Percentiles rank a stretch among this genome's conserved stretches.
Conservation (phyloP, 306 rosid genomes). For the Acacia acuminata region DNA sequence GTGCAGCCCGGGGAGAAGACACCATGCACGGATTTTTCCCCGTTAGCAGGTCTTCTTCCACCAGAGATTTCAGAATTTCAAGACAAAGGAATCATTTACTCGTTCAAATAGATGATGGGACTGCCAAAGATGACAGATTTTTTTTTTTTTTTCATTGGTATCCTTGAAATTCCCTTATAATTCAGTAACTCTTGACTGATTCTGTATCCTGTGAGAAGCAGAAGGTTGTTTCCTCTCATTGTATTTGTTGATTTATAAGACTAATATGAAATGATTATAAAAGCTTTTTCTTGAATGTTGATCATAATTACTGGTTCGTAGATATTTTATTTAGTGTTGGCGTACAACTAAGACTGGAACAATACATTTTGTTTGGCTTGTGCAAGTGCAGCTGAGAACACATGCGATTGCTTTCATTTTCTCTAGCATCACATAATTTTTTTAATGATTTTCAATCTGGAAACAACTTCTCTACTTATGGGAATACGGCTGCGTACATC, state of each 20-base stretch:
- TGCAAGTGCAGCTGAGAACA: background rate
- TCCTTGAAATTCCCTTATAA: background rate
- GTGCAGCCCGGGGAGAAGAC: constrained; percentile 37
- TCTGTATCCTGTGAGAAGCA: background rate
- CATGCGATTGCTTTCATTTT: background rate
- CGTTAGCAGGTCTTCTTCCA: constrained; percentile 58
- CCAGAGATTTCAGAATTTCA: background rate
- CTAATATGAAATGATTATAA: background rate
- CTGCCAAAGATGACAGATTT: background rate
- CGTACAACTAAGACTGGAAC: background rate
- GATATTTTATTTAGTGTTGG: background rate
- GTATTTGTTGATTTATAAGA: background rate
- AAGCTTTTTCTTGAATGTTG: background rate
- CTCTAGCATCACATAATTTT: background rate
- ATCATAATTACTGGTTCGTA: background rate
- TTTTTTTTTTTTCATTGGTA: background rate
- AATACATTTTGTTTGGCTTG: background rate
- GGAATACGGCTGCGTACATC: too few relatives aligned
- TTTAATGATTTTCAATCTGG: background rate
- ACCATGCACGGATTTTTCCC: constrained; percentile 37
- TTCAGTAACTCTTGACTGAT: background rate
- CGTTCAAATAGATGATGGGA: background rate
- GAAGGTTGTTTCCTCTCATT: background rate
- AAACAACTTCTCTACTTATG: too few relatives aligned
- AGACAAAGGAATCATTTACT: background rate